Evolutionary conservation across 768 basidiomycete genomes (phyloP).

Genomic region (Tulasnella sp.): DNA sequence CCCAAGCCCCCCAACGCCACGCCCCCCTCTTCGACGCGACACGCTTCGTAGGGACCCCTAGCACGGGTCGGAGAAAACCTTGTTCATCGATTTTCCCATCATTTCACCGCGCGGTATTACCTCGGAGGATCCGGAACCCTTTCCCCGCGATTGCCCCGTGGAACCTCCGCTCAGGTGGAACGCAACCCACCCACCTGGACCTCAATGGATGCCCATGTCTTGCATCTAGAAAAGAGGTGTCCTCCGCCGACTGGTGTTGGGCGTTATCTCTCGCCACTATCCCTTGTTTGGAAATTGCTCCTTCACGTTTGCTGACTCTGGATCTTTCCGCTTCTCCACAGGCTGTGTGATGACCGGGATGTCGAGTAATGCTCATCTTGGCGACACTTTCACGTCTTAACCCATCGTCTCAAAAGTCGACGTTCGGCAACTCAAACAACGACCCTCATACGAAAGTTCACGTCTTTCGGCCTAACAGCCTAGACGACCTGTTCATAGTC

Average conservation of each 20-base stretch:
- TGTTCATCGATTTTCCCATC: slow-evolving; percentile 20
- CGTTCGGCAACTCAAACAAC: slow-evolving; percentile 6
- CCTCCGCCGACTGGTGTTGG: slow-evolving; percentile 2
- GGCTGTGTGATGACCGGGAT: slow-evolving; percentile 25
- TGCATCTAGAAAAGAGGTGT: not conserved
- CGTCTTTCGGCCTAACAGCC: not conserved
- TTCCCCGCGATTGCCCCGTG: slow-evolving; percentile 8
- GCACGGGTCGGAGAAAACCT: slow-evolving; percentile 17
- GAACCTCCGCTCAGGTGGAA: not conserved
- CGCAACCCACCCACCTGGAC: not conserved
- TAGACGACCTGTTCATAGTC: not conserved
- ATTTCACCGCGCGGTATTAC: slow-evolving; percentile 20
- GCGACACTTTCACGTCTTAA: not conserved
- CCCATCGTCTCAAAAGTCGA: not conserved
- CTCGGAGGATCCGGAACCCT: slow-evolving; percentile 6
- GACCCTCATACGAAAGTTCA: not conserved
- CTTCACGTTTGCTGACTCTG: slow-evolving; percentile 9
- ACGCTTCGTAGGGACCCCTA: not conserved
- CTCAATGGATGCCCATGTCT: slow-evolving; percentile 12
- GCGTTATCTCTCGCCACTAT: slow-evolving; percentile 6
- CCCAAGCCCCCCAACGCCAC: not conserved
- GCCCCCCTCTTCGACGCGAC: not conserved
- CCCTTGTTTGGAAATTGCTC: not conserved
- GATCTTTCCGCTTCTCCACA: slow-evolving; percentile 7
- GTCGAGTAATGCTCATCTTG: slow-evolving; percentile 14